phyloP scores from a whole-genome alignment of 768 basidiomycete genomes.

The Suillus bovinus region DNA sequence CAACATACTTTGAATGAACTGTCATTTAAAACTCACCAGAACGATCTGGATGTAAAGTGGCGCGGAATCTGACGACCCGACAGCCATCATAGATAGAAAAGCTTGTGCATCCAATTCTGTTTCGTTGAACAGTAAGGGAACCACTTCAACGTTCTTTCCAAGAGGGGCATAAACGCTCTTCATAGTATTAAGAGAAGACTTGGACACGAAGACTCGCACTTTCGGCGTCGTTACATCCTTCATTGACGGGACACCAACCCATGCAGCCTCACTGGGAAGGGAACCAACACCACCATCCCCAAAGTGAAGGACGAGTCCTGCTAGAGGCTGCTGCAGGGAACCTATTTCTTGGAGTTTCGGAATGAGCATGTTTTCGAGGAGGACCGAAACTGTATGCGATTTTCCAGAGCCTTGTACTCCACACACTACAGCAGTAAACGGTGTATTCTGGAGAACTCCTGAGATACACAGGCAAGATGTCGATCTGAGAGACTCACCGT shows the following conservation, averaged over 20 bases:
- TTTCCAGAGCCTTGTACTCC: slow-evolving; percentile 69
- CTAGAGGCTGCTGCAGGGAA: slow-evolving; percentile 44
- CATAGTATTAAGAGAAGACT: slow-evolving; percentile 53
- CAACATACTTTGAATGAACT: slow-evolving; percentile 1
- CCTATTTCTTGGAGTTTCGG: slow-evolving; percentile 47
- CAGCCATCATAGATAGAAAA: slow-evolving; percentile 65
- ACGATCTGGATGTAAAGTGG: slow-evolving; percentile 65
- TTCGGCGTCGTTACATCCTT: slow-evolving; percentile 18
- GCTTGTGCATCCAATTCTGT: slow-evolving; percentile 59
- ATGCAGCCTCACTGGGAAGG: slow-evolving; percentile 59
- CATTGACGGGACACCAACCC: slow-evolving; percentile 37
- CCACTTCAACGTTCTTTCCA: slow-evolving; percentile 43
- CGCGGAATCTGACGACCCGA: slow-evolving; percentile 50
- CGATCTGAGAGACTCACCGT: slow-evolving; percentile 39
- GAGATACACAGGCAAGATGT: neutral
- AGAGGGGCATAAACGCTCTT: slow-evolving; percentile 46
- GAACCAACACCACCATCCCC: slow-evolving; percentile 56
- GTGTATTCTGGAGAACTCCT: slow-evolving; percentile 48
- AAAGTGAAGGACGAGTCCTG: slow-evolving; percentile 61
- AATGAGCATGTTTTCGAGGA: slow-evolving; percentile 63
- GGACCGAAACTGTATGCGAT: slow-evolving; percentile 60
- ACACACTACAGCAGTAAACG: slow-evolving; percentile 66
- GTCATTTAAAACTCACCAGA: slow-evolving; percentile 40
- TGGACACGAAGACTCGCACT: slow-evolving; percentile 49
- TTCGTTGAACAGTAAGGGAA: slow-evolving; percentile 50